Evolutionary conservation across 2,329 filamentous ascomycete species (phyloP).

Genomic region (Colletotrichum coccodes): DNA sequence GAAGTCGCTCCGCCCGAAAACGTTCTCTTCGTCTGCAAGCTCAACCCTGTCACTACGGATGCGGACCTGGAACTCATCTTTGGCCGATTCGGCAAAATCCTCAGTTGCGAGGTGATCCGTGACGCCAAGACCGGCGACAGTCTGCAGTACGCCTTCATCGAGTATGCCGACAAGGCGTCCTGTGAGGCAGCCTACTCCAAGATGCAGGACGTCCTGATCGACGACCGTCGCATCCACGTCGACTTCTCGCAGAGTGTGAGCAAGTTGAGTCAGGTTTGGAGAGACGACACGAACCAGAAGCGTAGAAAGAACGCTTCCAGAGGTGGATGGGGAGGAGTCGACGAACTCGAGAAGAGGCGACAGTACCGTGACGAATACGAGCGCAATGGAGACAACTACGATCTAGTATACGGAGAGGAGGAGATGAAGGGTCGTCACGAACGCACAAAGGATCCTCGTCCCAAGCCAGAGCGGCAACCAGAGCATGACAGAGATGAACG

Average conservation of each 20-base stretch:
- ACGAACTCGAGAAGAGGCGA: conserved; percentile 86
- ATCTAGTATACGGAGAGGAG: conserved; percentile 84
- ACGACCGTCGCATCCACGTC: conserved; percentile 96
- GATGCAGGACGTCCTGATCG: conserved; percentile 97
- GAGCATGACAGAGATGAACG: conserved; percentile 30
- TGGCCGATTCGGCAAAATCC: conserved; percentile 92
- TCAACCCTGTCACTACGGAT: conserved; percentile 96
- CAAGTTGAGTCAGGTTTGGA: conserved; percentile 90
- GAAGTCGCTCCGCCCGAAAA: conserved; percentile 98
- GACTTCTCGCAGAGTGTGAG: conserved; percentile 97
- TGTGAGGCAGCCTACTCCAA: conserved; percentile 98
- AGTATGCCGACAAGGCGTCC: conserved; percentile 91
- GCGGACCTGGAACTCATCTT: conserved; percentile 97
- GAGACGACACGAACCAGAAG: conserved; percentile 85
- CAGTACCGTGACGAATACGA: conserved; percentile 81
- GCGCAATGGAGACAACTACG: conserved; percentile 64
- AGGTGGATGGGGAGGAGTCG: conserved; percentile 92
- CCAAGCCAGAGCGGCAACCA: conserved; percentile 2
- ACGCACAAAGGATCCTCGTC: conserved; percentile 44
- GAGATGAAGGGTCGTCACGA: conserved; percentile 67
- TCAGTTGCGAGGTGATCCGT: conserved; percentile 95
- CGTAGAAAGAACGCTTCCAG: conserved; percentile 62
- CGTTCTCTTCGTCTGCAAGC: conserved; percentile 96
- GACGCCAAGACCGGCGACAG: conserved; percentile 95
- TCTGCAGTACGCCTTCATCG: conserved; percentile 96